Evolutionary conservation across 2,329 filamentous ascomycete genomes (phyloP), one percentile per base, ranked within the genome.

Genomic region (Aspergillus sp.): DNA sequence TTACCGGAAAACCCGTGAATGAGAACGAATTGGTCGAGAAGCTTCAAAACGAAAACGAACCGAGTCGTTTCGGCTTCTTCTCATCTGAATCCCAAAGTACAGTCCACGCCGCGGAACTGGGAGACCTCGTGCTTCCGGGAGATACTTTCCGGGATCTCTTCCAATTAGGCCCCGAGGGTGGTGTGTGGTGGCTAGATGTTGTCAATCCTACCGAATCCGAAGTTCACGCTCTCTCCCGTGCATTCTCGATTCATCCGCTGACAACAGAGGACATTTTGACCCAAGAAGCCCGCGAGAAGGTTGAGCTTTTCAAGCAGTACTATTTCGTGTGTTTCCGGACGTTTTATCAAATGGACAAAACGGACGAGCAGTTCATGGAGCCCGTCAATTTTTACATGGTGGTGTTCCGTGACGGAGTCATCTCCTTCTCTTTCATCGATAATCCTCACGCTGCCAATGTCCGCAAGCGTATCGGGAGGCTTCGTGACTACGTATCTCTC

Each of bases 111-210:
- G 81, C 87, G 1, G 89, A 95, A 58, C 80, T 98, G 53, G 89
- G 88, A 17, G 91, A 90, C 59, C 79, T 96, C 7, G 80, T 96
- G 4, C 82, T 95, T 49, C 90, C 90, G 2, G 91, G 90, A 7
- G 93, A 96, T 66, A 86, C 86, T 49, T 86, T 97, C 59, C 85
- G 88, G 27, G 89, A 90, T 48, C 81, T 98, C 9, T 98, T 98
- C 64, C 82, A 84, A 57, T 75, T 83, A 32, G 80, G 79, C 30
- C 76, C 77, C 2, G 78, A 82, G 30, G 78, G 90, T 58, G 91
- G 91, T 60, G 90, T 95, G n/a, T 98, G 91, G 90, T 98, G 93
- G 93, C 78, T 98, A 44, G 95, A 98, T 61, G 85, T 96, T 65
- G 86, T 91, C 65, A 89, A 88, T 57, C 89, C 91, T 1, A 90